phyloP scores from a whole-genome alignment of 805 yeast genomes.

The Candida sanyiensis region DNA sequence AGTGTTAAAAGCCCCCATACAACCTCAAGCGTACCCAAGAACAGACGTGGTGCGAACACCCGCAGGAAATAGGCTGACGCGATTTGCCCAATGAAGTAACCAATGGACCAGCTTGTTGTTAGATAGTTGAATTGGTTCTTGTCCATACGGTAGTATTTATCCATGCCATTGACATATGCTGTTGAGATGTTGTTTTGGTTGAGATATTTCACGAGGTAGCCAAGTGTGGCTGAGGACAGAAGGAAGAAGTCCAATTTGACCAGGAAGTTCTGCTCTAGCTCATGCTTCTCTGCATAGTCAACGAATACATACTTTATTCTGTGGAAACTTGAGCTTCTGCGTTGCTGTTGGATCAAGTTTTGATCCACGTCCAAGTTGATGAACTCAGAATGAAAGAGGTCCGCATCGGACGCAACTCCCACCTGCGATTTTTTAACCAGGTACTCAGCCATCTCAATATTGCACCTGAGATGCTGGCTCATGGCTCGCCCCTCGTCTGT shows the following conservation, averaged over 20 bases:
- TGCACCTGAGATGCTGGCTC: conserved; percentile 1
- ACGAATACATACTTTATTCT: conserved; percentile 6
- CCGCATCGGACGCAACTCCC: not conserved
- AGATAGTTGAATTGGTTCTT: conserved; percentile 40
- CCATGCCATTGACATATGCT: conserved; percentile 43
- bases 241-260: conserved; percentile 34
- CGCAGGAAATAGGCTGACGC: conserved; percentile 38
- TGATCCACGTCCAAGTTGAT: conserved; percentile 8
- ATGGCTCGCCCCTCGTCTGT: too few species aligned
- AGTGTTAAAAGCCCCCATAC: conserved; percentile 38
- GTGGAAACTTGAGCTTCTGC: conserved; percentile 12
- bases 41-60: conserved; percentile 35
- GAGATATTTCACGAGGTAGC: conserved; percentile 39
- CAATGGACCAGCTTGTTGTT: conserved; percentile 40
- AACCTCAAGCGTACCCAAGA: conserved; percentile 38
- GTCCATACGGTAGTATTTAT: conserved; percentile 35
- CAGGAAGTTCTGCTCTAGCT: conserved; percentile 29
- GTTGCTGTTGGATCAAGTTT: not conserved
- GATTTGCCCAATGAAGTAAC: conserved; percentile 43
- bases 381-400: conserved; percentile 6
- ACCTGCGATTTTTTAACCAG: conserved; percentile 3
- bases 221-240: conserved; percentile 36
- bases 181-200: conserved; percentile 39
- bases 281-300: conserved; percentile 30
- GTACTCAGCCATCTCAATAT: conserved; percentile 11